These are phyloP conservation scores for Biancaea sappan DNA, from an alignment of 306 rosid species.

Conservation along the genomic window DNA sequence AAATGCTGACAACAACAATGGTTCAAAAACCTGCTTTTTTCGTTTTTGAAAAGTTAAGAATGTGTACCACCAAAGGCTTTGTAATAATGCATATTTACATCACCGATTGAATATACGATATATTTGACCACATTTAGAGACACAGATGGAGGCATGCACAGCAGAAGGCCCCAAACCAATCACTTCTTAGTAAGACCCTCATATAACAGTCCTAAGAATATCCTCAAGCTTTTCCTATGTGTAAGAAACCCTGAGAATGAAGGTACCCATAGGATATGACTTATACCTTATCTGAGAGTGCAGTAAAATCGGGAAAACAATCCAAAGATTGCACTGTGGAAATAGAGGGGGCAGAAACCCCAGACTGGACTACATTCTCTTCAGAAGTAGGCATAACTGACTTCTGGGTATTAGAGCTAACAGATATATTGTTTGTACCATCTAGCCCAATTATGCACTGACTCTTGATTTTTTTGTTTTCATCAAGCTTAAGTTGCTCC, in stretches of 20 bases:
- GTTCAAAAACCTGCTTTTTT: constrained; percentile 9
- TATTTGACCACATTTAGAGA: constrained; percentile 32
- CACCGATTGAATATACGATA: constrained; percentile 33
- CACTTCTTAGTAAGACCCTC: constrained; percentile 31
- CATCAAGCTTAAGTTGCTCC: constrained; percentile 41
- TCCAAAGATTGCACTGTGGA: constrained; percentile 47
- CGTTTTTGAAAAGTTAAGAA: constrained; percentile 1
- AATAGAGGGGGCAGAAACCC: constrained; percentile 38
- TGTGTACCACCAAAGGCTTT: constrained; percentile 8
- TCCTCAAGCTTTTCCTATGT: constrained; percentile 25
- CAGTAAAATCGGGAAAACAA: constrained; percentile 40
- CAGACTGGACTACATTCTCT: constrained; percentile 39
- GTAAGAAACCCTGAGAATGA: constrained; percentile 31
- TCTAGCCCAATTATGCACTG: constrained; percentile 39
- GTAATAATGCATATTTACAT: constrained; percentile 34
- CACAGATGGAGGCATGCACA: constrained; percentile 6
- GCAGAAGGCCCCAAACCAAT: constrained; percentile 26
- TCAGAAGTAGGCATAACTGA: constrained; percentile 38
- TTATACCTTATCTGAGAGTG: constrained; percentile 55
- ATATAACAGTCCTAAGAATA: constrained; percentile 12
- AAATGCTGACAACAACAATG: constrained; percentile 20
- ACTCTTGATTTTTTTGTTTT: constrained; percentile 29
- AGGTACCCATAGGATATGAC: constrained; percentile 34
- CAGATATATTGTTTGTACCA: constrained; percentile 37
- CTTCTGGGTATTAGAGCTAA: constrained; percentile 40